These are phyloP conservation scores for Auriscalpium vulgare DNA, from an alignment of 768 basidiomycete genomes.

Conservation along the genomic window DNA sequence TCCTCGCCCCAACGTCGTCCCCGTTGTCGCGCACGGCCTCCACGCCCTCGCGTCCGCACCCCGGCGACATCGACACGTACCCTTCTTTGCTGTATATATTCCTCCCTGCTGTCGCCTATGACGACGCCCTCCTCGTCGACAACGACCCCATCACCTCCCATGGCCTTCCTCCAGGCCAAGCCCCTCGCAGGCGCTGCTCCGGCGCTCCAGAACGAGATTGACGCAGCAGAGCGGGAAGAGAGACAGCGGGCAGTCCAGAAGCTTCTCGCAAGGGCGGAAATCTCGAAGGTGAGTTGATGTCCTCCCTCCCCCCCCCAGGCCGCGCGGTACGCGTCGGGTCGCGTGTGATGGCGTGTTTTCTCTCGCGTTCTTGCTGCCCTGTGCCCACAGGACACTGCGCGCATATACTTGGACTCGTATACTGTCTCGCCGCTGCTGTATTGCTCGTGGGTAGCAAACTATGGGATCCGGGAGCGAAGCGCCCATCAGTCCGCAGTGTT, in stretches of 20 bases:
- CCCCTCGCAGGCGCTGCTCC: conserved; percentile 30
- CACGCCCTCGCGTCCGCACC: background rate
- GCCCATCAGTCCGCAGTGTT: no score
- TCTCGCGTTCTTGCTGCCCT: background rate
- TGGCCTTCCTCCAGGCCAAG: conserved; percentile 46
- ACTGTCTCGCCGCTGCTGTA: no score
- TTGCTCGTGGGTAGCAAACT: no score
- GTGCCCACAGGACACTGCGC: background rate
- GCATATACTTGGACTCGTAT: no score
- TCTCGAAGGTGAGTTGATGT: conserved; percentile 61
- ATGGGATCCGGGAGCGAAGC: no score
- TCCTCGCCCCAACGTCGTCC: conserved; percentile 9
- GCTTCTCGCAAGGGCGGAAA: conserved; percentile 70
- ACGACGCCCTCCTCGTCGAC: conserved; percentile 75
- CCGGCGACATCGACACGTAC: background rate
- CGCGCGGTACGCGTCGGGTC: conserved; percentile 11
- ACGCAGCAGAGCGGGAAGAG: conserved; percentile 43
- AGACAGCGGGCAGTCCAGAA: conserved; percentile 65
- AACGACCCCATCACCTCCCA: conserved; percentile 75
- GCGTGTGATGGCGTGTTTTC: conserved; percentile 7
- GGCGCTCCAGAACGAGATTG: conserved; percentile 29
- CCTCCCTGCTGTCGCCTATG: conserved; percentile 31
- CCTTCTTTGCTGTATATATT: background rate
- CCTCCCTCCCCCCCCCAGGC: conserved; percentile 18
- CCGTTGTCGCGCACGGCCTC: background rate